phyloP scores from a whole-genome alignment of 139 green algal genomes.

The Auxenochlorella protothecoides region DNA sequence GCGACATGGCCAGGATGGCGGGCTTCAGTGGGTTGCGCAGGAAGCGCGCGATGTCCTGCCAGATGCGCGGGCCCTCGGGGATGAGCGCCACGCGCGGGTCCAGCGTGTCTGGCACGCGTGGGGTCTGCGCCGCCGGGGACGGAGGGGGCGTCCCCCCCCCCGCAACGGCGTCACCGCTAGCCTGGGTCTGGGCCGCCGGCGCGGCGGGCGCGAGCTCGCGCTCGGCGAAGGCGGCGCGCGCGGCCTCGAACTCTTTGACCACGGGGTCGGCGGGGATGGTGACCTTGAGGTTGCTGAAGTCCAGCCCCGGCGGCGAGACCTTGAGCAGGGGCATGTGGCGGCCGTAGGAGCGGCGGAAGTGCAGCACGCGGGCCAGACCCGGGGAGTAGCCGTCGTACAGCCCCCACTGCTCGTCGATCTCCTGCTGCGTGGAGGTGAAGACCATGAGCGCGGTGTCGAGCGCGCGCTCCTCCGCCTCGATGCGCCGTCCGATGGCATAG shows the following conservation, averaged over 20 bases:
- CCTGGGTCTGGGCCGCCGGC: neutral
- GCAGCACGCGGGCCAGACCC: constrained; percentile 38
- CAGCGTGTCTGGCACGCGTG: too few species aligned
- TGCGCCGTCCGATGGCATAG: constrained; percentile 80
- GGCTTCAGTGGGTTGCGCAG: constrained; percentile 87
- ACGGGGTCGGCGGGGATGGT: constrained; percentile 51
- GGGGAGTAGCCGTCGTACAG: constrained; percentile 78
- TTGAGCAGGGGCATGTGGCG: constrained; percentile 80
- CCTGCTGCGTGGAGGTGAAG: constrained; percentile 82
- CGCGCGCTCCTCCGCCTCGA: constrained; percentile 85
- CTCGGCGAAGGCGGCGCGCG: neutral
- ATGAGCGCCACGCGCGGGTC: constrained; percentile 3
- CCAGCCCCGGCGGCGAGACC: constrained; percentile 82
- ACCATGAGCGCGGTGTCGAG: constrained; percentile 77
- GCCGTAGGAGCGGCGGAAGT: constrained; percentile 38
- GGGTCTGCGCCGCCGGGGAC: neutral
- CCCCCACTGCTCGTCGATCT: constrained; percentile 90
- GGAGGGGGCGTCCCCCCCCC: neutral
- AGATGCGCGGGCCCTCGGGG: constrained; percentile 43
- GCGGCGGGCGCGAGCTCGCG: constrained; percentile 1
- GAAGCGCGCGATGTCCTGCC: constrained; percentile 64
- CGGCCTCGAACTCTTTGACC: constrained; percentile 35
- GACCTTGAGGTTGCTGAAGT: constrained; percentile 69
- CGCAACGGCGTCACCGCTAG: neutral
- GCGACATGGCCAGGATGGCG: constrained; percentile 83